phyloP scores from a whole-genome alignment of 2,329 filamentous ascomycete species.

The Fusarium sp. region DNA sequence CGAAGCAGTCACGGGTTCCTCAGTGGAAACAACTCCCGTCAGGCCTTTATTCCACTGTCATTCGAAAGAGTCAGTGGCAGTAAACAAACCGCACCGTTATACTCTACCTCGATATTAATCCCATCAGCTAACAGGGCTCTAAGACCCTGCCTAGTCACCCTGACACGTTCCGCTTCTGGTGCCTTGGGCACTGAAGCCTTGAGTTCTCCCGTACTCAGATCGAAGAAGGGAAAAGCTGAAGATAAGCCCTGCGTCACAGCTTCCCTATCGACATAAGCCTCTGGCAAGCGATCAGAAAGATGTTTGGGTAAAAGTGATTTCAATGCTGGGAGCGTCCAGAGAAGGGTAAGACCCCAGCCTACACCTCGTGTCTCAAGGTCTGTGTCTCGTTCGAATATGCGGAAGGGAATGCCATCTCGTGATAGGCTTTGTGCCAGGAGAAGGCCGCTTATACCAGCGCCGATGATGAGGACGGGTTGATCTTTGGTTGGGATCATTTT shows the following conservation, averaged over 20 bases:
- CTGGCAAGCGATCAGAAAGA: constrained; percentile 59
- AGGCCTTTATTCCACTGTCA: constrained; percentile 57
- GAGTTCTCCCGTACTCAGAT: constrained; percentile 63
- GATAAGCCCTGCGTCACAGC: constrained; percentile 61
- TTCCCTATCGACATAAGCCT: constrained; percentile 66
- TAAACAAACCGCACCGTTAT: accelerated
- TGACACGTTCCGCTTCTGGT: constrained; percentile 58
- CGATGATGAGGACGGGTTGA: constrained; percentile 52
- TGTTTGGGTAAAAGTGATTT: constrained; percentile 63
- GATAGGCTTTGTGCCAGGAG: constrained; percentile 53
- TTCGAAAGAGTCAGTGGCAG: not conserved
- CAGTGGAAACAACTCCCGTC: constrained; percentile 45
- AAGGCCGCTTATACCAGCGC: constrained; percentile 55
- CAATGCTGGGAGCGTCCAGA: constrained; percentile 70
- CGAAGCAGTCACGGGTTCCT: constrained; percentile 54
- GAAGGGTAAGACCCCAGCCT: constrained; percentile 74
- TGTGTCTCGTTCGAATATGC: constrained; percentile 65
- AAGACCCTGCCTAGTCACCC: constrained; percentile 62
- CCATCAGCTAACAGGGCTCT: constrained; percentile 59
- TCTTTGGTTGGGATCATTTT: constrained; percentile 4
- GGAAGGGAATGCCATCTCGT: constrained; percentile 55
- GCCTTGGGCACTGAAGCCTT: constrained; percentile 57
- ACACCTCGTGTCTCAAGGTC: constrained; percentile 61
- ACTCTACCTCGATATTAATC: constrained; percentile 59
- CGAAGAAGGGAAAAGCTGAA: constrained; percentile 66